Conservation (phyloP, 805 yeast species). For the Starmerella potacharoeniae region DNA sequence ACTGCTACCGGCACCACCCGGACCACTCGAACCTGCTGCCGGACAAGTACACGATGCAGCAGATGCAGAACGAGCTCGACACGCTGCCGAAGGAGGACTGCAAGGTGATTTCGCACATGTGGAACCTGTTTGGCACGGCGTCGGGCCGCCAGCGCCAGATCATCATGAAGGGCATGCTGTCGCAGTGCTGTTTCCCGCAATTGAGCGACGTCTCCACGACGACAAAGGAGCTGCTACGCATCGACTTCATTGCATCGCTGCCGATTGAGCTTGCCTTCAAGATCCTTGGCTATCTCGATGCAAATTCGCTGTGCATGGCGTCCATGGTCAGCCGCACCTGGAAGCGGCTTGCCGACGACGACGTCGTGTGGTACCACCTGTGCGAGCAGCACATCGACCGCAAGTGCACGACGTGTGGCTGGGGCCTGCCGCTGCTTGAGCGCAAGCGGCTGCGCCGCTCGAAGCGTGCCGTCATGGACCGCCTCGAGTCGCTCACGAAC, state of each 20-base stretch:
- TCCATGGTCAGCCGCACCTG: conserved; percentile 84
- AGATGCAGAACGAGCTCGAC: conserved; percentile 41
- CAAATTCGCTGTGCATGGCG: conserved; percentile 85
- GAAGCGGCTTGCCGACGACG: conserved; percentile 88
- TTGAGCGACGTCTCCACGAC: conserved; percentile 75
- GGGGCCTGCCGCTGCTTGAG: conserved; percentile 95
- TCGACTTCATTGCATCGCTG: conserved; percentile 75
- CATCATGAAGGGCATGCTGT: conserved; percentile 68
- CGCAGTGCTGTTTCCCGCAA: conserved; percentile 93
- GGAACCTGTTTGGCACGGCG: conserved; percentile 74
- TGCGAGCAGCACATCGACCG: conserved; percentile 97
- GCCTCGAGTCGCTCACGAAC: conserved; percentile 19
- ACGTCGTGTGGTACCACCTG: conserved; percentile 95
- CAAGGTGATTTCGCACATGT: conserved; percentile 65
- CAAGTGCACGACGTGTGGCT: conserved; percentile 95
- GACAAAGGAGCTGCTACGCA: conserved; percentile 64
- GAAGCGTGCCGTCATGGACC: conserved; percentile 24
- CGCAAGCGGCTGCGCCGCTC: conserved; percentile 40
- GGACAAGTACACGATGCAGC: conserved; percentile 52
- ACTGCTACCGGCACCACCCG: conserved; percentile 90
- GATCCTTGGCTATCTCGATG: conserved; percentile 78
- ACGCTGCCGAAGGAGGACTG: conserved; percentile 52
- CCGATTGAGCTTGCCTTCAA: conserved; percentile 81
- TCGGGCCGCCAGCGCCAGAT: conserved; percentile 58
- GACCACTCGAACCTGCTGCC: conserved; percentile 17